These are phyloP conservation scores for Ammopiptanthus mongolicus DNA, from an alignment of 306 rosid species.

Conservation along the genomic window DNA sequence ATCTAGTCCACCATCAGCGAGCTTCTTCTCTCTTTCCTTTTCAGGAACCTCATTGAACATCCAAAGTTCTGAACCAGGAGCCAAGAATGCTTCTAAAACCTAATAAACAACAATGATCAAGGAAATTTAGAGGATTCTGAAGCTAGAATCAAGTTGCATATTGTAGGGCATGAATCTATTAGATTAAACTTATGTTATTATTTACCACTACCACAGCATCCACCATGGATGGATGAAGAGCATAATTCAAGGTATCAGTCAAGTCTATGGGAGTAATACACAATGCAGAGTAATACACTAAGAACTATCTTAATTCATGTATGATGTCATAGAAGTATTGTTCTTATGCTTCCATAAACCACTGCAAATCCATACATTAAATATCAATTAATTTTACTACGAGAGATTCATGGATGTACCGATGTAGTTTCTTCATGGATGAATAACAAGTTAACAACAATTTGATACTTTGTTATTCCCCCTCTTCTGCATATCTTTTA, in stretches of 20 bases:
- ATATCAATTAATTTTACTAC: neutral
- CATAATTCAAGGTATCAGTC: neutral
- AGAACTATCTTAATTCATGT: neutral
- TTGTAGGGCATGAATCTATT: neutral
- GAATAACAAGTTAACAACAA: neutral
- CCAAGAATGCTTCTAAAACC: constrained; percentile 94
- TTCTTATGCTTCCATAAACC: neutral
- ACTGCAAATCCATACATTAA: neutral
- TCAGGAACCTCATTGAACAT: constrained; percentile 96
- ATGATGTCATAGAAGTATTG: neutral
- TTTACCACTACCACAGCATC: neutral
- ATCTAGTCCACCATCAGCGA: constrained; percentile 86
- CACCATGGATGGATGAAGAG: neutral
- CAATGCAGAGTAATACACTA: neutral
- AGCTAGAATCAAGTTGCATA: neutral
- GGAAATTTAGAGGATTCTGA: constrained; percentile 9
- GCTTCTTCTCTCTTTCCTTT: constrained; percentile 79
- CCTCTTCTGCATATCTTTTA: neutral
- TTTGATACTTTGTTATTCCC: neutral
- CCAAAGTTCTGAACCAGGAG: constrained; percentile 94
- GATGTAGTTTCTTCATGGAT: neutral
- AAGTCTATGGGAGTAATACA: neutral
- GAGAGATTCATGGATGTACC: neutral
- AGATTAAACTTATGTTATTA: neutral
- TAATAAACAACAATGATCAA: constrained; percentile 30